phyloP scores from a whole-genome alignment of 2,329 filamentous ascomycete species.

The Curvularia hawaiiensis region DNA sequence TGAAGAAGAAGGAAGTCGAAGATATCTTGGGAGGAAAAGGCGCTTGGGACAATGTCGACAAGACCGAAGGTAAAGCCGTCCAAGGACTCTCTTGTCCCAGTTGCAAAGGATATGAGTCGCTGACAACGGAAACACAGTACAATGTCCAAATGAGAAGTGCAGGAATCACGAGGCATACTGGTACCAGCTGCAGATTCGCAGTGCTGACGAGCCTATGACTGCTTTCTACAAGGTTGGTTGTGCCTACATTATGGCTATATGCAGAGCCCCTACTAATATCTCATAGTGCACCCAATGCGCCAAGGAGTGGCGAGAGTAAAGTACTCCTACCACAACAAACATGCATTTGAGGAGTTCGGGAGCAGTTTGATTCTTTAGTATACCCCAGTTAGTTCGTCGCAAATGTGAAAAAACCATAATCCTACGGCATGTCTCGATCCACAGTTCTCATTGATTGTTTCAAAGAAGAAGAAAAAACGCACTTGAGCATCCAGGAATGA shows the following conservation, averaged over 20 bases:
- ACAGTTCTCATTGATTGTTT: not conserved
- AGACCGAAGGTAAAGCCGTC: slow-evolving; percentile 62
- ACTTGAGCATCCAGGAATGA: not conserved
- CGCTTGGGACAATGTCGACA: slow-evolving; percentile 90
- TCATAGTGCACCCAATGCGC: slow-evolving; percentile 50
- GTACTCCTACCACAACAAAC: not conserved
- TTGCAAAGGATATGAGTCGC: not conserved
- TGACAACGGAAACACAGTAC: slow-evolving; percentile 55
- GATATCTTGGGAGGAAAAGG: slow-evolving; percentile 88
- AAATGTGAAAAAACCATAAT: not conserved
- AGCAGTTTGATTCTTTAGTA: slow-evolving; percentile 9
- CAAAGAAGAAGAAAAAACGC: not conserved
- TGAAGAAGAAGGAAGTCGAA: slow-evolving; percentile 85
- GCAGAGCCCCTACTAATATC: slow-evolving; percentile 8
- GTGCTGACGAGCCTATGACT: slow-evolving; percentile 98
- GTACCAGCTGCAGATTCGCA: slow-evolving; percentile 96
- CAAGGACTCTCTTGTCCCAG: no score
- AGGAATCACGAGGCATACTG: slow-evolving; percentile 86
- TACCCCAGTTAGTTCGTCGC: slow-evolving; percentile 10
- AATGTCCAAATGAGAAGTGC: slow-evolving; percentile 83
- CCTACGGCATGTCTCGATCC: not conserved
- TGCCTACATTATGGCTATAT: not conserved
- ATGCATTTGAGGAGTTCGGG: slow-evolving; percentile 15
- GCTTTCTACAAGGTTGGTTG: slow-evolving; percentile 83
- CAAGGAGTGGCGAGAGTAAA: slow-evolving; percentile 52